phyloP scores from a whole-genome alignment of 495 filamentous ascomycete species.

The Talaromyces liani region DNA sequence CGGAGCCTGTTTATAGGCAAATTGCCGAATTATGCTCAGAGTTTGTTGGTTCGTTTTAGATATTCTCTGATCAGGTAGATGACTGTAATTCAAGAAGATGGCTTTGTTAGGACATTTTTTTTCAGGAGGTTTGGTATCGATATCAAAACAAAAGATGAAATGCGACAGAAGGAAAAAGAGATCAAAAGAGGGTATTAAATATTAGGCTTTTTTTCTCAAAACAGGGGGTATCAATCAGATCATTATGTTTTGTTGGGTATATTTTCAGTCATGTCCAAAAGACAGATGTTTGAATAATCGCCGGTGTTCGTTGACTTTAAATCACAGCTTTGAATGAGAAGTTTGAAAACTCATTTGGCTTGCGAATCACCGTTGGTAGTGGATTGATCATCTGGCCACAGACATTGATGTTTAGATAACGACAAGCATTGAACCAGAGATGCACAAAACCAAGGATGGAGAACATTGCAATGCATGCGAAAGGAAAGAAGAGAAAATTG shows the following conservation, averaged over 20 bases:
- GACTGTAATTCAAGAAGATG: conserved; percentile 6
- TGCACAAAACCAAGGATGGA: too few species aligned
- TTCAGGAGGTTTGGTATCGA: not conserved
- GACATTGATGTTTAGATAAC: conserved; percentile 9
- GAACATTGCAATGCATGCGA: not conserved
- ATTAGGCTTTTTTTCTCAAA: not conserved
- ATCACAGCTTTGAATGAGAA: not conserved
- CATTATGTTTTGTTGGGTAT: not conserved
- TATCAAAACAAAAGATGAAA: not conserved
- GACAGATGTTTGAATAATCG: too few species aligned
- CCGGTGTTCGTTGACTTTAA: not conserved
- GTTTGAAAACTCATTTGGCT: not conserved
- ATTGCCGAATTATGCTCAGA: not conserved
- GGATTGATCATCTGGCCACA: conserved; percentile 6
- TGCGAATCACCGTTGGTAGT: not conserved
- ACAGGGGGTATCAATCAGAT: not conserved
- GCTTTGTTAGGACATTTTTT: conserved; percentile 5
- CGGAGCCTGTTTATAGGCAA: too few species aligned
- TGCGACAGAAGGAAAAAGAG: not conserved
- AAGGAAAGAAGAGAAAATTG: conserved; percentile 4
- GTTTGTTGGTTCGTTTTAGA: conserved; percentile 2
- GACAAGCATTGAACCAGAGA: not conserved
- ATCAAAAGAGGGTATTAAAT: not conserved
- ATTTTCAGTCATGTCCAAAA: not conserved
- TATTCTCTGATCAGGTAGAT: conserved; percentile 10